These are phyloP conservation scores for Jackrogersella minutella DNA, from an alignment of 495 filamentous ascomycete species.

Conservation along the genomic window DNA sequence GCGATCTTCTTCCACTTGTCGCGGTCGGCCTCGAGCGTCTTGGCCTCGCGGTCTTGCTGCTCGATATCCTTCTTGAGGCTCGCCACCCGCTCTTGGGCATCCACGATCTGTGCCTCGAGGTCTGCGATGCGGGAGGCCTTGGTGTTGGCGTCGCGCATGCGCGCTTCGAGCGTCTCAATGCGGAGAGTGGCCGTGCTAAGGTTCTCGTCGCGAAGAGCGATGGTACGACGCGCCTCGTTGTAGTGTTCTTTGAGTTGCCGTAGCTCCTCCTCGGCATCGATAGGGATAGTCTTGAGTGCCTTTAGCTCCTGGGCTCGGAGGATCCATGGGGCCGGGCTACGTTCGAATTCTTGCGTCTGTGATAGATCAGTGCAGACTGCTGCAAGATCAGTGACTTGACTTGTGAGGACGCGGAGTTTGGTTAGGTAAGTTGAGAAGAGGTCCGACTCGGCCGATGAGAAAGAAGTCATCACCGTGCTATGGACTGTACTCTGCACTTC, in stretches of 20 bases:
- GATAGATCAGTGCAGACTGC: slow-evolving; percentile 76
- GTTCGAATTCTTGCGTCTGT: slow-evolving; percentile 86
- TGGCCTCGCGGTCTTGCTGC: slow-evolving; percentile 64
- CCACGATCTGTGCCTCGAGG: slow-evolving; percentile 66
- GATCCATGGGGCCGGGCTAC: slow-evolving; percentile 77
- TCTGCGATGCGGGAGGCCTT: slow-evolving; percentile 69
- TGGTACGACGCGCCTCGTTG: slow-evolving; percentile 68
- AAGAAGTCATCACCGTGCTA: slow-evolving; percentile 58
- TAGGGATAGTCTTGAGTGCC: slow-evolving; percentile 75
- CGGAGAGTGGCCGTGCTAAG: slow-evolving; percentile 82
- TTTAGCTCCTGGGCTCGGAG: slow-evolving; percentile 80
- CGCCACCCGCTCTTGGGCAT: slow-evolving; percentile 63
- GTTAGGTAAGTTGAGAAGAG: slow-evolving; percentile 73
- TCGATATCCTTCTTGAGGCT: slow-evolving; percentile 70
- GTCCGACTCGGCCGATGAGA: slow-evolving; percentile 62
- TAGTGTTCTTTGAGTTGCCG: slow-evolving; percentile 76
- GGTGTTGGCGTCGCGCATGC: slow-evolving; percentile 79
- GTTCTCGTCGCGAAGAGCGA: slow-evolving; percentile 69
- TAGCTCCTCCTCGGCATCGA: slow-evolving; percentile 82
- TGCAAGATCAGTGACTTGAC: slow-evolving; percentile 74
- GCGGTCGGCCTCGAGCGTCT: slow-evolving; percentile 66
- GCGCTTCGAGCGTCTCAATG: slow-evolving; percentile 87
- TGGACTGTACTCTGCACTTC: slow-evolving; percentile 71
- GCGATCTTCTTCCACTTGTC: slow-evolving; percentile 80
- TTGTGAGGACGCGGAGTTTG: slow-evolving; percentile 70